Percentiles rank a stretch among this genome's conserved stretches.
Evolutionary conservation across 2,329 filamentous ascomycete genomes (phyloP).

Genomic region (Penicillium brasilianum): DNA sequence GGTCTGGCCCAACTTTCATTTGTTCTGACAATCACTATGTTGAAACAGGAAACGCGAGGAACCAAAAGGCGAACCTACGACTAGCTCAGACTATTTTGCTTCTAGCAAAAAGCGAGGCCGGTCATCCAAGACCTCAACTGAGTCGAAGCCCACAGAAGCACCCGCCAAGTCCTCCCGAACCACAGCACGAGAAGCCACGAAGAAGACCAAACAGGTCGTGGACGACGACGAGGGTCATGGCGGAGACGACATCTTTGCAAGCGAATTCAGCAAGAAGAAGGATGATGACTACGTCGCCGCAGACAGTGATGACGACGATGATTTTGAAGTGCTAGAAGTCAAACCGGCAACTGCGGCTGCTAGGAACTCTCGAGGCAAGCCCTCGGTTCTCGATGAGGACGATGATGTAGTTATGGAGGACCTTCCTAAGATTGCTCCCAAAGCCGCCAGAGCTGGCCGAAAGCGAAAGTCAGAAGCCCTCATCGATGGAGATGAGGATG

Average conservation of each 20-base stretch:
- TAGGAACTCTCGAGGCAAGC: slow-evolving; percentile 47
- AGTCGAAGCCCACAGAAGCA: slow-evolving; percentile 9
- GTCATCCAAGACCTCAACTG: slow-evolving; percentile 37
- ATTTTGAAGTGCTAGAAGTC: slow-evolving; percentile 67
- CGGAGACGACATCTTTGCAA: slow-evolving; percentile 84
- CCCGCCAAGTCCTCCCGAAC: slow-evolving; percentile 22
- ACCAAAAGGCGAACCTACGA: slow-evolving; percentile 61
- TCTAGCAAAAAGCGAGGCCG: slow-evolving; percentile 62
- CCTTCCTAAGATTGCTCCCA: slow-evolving; percentile 51
- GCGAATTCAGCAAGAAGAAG: slow-evolving; percentile 69
- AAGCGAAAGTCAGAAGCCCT: slow-evolving; percentile 65
- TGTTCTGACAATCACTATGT: slow-evolving; percentile 11
- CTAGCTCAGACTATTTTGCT: slow-evolving; percentile 67
- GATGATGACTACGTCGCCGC: slow-evolving; percentile 73
- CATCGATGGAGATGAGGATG: slow-evolving; percentile 57
- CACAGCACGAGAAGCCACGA: slow-evolving; percentile 23
- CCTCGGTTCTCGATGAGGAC: slow-evolving; percentile 33
- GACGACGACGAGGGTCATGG: slow-evolving; percentile 68
- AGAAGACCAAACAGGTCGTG: slow-evolving; percentile 49
- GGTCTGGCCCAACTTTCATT: slow-evolving; percentile 10
- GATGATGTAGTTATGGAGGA: slow-evolving; percentile 60
- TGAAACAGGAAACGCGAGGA: slow-evolving; percentile 53
- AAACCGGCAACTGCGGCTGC: slow-evolving; percentile 62
- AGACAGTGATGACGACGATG: slow-evolving; percentile 58
- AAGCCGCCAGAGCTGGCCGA: slow-evolving; percentile 44